These are phyloP conservation scores for Daldinia concentrica DNA, from an alignment of 495 filamentous ascomycete genomes.

Conservation along the genomic window DNA sequence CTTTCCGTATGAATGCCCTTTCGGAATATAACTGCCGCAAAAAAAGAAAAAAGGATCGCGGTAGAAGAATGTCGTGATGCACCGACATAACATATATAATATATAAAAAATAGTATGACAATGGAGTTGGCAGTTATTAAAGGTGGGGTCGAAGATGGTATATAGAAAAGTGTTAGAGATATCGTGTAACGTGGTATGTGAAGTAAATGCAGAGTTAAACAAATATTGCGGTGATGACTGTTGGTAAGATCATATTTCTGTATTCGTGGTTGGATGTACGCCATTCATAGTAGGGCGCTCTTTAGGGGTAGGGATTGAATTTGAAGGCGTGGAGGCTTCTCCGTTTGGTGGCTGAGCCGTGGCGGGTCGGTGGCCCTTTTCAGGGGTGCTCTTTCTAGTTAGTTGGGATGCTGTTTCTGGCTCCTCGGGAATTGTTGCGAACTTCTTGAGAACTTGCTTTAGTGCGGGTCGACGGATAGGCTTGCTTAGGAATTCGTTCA, in stretches of 20 bases:
- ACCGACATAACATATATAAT: neutral
- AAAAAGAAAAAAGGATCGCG: neutral
- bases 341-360: constrained; percentile 23
- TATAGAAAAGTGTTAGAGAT: neutral
- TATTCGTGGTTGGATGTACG: neutral
- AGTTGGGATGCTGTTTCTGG: constrained; percentile 52
- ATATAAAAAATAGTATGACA: constrained; percentile 4
- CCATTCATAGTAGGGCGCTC: constrained; percentile 22
- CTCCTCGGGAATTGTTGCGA: constrained; percentile 65
- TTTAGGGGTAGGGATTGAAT: constrained; percentile 7
- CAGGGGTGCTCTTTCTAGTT: constrained; percentile 45
- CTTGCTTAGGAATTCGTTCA: constrained; percentile 79
- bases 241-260: constrained; percentile 1
- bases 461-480: constrained; percentile 84
- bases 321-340: neutral
- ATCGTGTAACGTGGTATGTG: neutral
- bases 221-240: neutral
- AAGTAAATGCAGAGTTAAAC: too few relatives aligned
- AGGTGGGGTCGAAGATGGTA: neutral
- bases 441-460: constrained; percentile 81
- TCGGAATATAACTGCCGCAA: neutral
- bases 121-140: neutral
- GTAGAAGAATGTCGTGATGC: neutral
- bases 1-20: constrained; percentile 1
- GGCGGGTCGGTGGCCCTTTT: constrained; percentile 25